Evolutionary conservation across 805 yeast genomes (phyloP), one percentile per base, ranked within the genome.

Genomic region (Lachancea kluyveri): DNA sequence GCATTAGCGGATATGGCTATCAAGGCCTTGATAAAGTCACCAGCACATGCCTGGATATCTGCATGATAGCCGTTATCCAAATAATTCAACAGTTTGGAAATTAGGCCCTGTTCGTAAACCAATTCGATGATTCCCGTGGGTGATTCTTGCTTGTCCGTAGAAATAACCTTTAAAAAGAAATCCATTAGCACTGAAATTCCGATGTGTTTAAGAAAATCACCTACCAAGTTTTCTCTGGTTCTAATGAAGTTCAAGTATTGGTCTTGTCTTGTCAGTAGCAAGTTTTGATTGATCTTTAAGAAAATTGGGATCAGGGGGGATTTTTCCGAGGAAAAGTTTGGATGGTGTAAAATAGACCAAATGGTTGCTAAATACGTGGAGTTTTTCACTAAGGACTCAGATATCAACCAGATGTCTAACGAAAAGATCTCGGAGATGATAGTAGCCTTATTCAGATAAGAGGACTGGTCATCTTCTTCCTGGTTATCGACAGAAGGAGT

Each of bases 1-100:
- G 83, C 86, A 52, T 90, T 92, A 4, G 96, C 95, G n/a, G 95
- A 84, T 17, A 92, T 84, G 5, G 96, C 83, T 23, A 92, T 83
- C 43, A 92, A 70, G 0, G 96, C 95, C 56, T 92, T 92, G 30
- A 92, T 63, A 52, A 92, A 92, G 56, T 92, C 98, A 17, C 95
- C 92, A 3, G 92, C 87, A 5, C 96, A 90, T 3, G 92, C 77
- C 55, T 90, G 97, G 31, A 78, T 73, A 24, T 81, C 75, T 4
- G 87, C 61, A 17, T 53, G 50, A 17, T 70, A 65, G 0, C 86
- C 79, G 24, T 75, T 77, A 33, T 50, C 36, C 40, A 92, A 64
- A 35, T 77, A 76, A 8, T 72, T 64, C n/a, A 92, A 63, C 40
- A 88, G 65, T 37, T 78, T 71, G 6, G 79, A 76, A 13, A 92